Evolutionary conservation across 2,329 filamentous ascomycete species (phyloP), one percentile per base, ranked within the genome.

Genomic region (Hirsutella minnesotensis): DNA sequence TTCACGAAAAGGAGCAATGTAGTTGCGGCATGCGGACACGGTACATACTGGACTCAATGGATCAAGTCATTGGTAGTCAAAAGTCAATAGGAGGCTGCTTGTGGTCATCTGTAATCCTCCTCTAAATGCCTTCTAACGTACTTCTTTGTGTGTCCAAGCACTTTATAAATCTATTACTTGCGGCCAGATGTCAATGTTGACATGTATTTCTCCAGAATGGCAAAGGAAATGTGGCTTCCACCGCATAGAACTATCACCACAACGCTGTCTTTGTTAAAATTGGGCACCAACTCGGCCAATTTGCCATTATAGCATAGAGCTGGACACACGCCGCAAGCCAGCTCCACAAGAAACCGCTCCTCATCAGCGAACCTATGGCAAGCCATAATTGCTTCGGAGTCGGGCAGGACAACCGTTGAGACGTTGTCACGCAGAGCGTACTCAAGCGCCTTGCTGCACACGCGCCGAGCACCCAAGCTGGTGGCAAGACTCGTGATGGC

Each of bases 401-500:
- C 56, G 4, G 55, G 40, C 19, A 59, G 44, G 12, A 55, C 54
- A 3, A 51, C 51, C 21, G 49, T 57, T 24, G 51, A 46, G 3
- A 59, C 54, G 4, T 52, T 49, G 3, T 52, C 47, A 10, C 52
- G 48, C 38, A 54, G 48, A 9, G 50, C 56, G 16, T 55, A 58
- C 41, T 57, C 54, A 19, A 58, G 64, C 1, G 65, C 58, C 52
- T 57, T 55, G 18, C 74, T 64, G 15, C 78, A 77, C 4, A 92
- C 83, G n/a, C 70, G 69, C 12, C 72, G 65, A 2, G 79, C 81
- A 1, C 85, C 86, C 0, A 92, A 67, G 31, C 73, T 81, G 0
- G 77, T 86, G 0, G 85, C 85, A 42, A 81, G 73, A 19, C 75
- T 81, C 5, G 83, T 86, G 51, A 92, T 87, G 21, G 63, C 72